Base-by-base conservation (phyloP, 148 eudicot species). In the Spergularia bocconei region DNA sequence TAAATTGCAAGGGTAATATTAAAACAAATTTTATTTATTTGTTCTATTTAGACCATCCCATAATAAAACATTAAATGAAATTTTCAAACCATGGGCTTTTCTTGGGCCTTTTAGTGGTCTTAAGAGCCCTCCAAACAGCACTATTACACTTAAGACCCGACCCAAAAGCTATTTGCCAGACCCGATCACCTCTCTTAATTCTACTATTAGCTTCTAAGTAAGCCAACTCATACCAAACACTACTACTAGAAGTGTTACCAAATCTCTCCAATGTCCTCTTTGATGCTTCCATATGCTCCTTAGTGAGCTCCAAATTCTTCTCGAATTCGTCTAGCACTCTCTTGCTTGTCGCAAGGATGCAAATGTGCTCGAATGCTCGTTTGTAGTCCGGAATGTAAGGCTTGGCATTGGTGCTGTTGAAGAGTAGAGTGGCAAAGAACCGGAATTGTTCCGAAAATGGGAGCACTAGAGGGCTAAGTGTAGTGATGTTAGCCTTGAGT, bases 141-240 rank as follows among this genome's bases (percentile, higher is more conserved):
- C 87, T 92, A 25, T 86, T 90, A 39, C 97, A 92, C 84, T 90
- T 90, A 33, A 92, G 81, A 1, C 94, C 92, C 14, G 97, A 92
- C 15, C 94, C 94, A 71, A 88, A 85, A 66, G 90, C 86, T 50
- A 92, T 70, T 66, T 92, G 97, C 87, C 91, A 90, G 55, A 88
- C 56, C 66, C 86, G 79, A 60, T 92, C 90, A 38, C 97, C 94
- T 56, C 76, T 79, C 56, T 83, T 84, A 17, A 90, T 60, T 70
- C 65, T 87, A 2, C 39, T 47, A 5, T 84, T 80, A 13, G 86
- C 87, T 72, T 92, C 97, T 65, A 92, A 75, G 71, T 84, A 88
- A 19, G 91, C 92, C 71, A 92, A 62, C 71, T 92, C 94, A 82
- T 92, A 92, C 97, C 97, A 90, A 60, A 92, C 84, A 76, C 97